Evolutionary conservation across 2,329 filamentous ascomycete species (phyloP), one percentile per base, ranked within the genome.

Genomic region (Didymella pinodella): DNA sequence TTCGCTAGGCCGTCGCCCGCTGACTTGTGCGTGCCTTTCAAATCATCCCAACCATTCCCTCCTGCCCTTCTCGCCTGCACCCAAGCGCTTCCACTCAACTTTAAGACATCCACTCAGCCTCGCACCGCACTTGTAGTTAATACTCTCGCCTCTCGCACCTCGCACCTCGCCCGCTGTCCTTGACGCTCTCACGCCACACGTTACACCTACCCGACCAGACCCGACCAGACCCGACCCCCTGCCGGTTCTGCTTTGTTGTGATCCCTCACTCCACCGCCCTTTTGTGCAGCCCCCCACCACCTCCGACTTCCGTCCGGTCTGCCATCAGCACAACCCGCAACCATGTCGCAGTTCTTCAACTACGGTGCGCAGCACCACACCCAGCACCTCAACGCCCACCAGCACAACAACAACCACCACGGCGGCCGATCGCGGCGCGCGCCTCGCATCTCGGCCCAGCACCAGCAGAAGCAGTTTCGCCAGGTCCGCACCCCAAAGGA

Each of bases 401-500:
- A 88, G 65, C 90, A 95, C 81, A 90, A 86, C 78, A 59, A 54
- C 50, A 59, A 59, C 50, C 56, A 59, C 80, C 90, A 95, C 78
- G 89, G 88, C 73, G 90, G 91, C 71, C 92, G 94, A 73, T 93
- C 91, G 77, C 90, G 94, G 73, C 87, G 94, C 75, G 91, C 90
- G 43, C 91, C 93, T 61, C 88, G 93, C 71, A 84, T 95, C 70
- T 89, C 90, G 41, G 88, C 92, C 51, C 85, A 89, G 44, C 92
- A 96, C 75, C 92, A 94, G 80, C 91, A 96, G 75, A 90, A 93
- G 78, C 92, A 97, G 79, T 93, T 92, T 76, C 90, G 93, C 64
- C 89, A 90, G 65, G 90, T 93, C 54, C 90, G 91, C 74, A 91
- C 89, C 72, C 92, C 94, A 80, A 93, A 96, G 79, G 93, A 97